phyloP scores from a whole-genome alignment of 306 rosid genomes.

The Begonia fuchsioides region DNA sequence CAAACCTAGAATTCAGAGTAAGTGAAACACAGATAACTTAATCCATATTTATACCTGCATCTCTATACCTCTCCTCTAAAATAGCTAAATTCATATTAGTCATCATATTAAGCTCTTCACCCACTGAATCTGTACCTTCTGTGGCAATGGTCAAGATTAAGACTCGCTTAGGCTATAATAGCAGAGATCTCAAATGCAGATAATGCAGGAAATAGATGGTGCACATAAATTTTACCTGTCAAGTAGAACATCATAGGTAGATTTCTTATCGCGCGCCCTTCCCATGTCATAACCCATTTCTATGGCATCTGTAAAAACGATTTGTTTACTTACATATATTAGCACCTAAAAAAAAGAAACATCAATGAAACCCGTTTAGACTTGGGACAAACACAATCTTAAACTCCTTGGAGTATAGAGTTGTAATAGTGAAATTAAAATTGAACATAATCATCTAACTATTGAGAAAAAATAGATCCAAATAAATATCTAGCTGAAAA shows the following conservation, averaged over 20 bases:
- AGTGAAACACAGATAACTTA: background rate
- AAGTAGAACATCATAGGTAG: conserved; percentile 66
- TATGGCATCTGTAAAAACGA: conserved; percentile 70
- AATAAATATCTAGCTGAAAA: background rate
- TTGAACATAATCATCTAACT: background rate
- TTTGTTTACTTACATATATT: conserved; percentile 72
- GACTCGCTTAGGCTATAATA: conserved; percentile 5
- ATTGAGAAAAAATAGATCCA: background rate
- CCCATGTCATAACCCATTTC: conserved; percentile 65
- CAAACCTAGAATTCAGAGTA: background rate
- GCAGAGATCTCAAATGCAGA: conserved; percentile 4
- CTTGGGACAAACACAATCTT: too few relatives aligned
- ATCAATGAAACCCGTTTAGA: background rate
- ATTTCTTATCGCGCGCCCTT: conserved; percentile 34
- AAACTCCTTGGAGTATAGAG: too few relatives aligned
- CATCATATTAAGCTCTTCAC: conserved; percentile 67
- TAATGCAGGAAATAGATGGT: conserved; percentile 1
- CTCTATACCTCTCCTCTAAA: conserved; percentile 66
- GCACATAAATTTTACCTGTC: conserved; percentile 50
- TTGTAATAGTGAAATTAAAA: too few relatives aligned
- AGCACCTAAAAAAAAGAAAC: conserved; percentile 65
- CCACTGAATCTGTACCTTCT: conserved; percentile 68
- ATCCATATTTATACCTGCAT: conserved; percentile 48
- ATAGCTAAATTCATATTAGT: conserved; percentile 57
- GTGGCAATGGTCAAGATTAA: conserved; percentile 37